These are phyloP conservation scores for Annona squamosa DNA, from an alignment of 164 flowering plant species.

Conservation along the genomic window DNA sequence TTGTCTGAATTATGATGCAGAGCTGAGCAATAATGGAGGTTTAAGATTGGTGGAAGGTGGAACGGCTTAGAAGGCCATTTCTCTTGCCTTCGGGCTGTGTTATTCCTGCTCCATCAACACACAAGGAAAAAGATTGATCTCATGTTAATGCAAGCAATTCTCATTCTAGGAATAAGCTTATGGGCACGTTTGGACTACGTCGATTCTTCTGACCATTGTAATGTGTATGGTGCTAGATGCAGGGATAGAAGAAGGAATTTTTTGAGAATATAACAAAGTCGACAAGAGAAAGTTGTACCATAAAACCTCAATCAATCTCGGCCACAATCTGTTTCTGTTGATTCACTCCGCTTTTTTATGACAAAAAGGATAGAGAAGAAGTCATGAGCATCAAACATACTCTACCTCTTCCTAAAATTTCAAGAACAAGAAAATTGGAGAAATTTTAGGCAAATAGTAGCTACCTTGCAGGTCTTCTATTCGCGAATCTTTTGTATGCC, in stretches of 20 bases:
- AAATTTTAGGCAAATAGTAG: background rate
- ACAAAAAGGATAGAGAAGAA: background rate
- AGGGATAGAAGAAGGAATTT: background rate
- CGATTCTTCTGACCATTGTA: background rate
- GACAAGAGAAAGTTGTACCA: background rate
- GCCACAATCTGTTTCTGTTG: background rate
- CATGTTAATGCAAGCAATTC: background rate
- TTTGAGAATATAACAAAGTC: too few species aligned
- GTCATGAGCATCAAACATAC: background rate
- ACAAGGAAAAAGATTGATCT: background rate
- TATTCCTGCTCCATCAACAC: too few species aligned
- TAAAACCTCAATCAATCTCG: background rate
- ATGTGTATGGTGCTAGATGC: background rate
- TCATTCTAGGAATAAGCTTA: background rate
- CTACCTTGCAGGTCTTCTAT: conserved; percentile 6
- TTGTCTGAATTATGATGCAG: too few species aligned
- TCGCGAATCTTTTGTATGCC: conserved; percentile 63
- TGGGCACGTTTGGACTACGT: background rate
- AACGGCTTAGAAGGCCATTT: too few species aligned
- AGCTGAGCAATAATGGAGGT: too few species aligned
- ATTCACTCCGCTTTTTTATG: background rate
- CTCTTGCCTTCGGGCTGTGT: too few species aligned
- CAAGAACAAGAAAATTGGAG: background rate
- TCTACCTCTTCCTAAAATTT: background rate
- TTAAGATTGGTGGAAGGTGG: too few species aligned